phyloP scores from a whole-genome alignment of 2,329 filamentous ascomycete genomes.

The Akanthomyces lecanii region DNA sequence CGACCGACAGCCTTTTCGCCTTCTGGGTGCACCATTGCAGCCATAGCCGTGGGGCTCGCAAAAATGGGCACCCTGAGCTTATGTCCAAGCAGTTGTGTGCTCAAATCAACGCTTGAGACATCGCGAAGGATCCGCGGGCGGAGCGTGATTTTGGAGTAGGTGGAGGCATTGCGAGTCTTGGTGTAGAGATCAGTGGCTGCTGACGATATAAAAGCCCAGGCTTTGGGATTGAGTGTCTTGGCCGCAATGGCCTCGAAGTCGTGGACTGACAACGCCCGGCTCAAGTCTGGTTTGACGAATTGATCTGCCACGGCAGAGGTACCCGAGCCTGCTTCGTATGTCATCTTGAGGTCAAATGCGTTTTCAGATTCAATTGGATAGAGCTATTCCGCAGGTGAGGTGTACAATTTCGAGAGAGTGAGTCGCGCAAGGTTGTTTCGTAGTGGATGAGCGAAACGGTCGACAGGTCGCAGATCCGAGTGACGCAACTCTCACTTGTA shows the following conservation, averaged over 20 bases:
- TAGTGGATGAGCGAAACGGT: too few relatives aligned
- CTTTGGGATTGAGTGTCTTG: slow-evolving; percentile 53
- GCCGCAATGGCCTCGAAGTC: slow-evolving; percentile 59
- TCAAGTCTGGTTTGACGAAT: too few relatives aligned
- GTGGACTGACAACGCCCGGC: slow-evolving; percentile 26
- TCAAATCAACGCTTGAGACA: slow-evolving; percentile 48
- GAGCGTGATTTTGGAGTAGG: slow-evolving; percentile 54
- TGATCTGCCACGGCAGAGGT: too few relatives aligned
- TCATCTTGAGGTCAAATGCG: too few relatives aligned
- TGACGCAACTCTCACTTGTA: too few relatives aligned
- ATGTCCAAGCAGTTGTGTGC: slow-evolving; percentile 51
- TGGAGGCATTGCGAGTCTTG: slow-evolving; percentile 49
- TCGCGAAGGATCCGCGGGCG: slow-evolving; percentile 55
- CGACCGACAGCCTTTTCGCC: slow-evolving; percentile 58
- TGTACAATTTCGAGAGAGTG: too few relatives aligned
- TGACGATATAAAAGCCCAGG: slow-evolving; percentile 67
- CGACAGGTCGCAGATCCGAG: too few relatives aligned
- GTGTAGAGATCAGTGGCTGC: slow-evolving; percentile 60
- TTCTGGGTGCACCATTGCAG: slow-evolving; percentile 56
- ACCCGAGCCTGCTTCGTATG: too few relatives aligned
- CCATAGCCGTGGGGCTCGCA: slow-evolving; percentile 61
- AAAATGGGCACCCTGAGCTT: slow-evolving; percentile 55
- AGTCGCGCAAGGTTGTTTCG: too few relatives aligned
- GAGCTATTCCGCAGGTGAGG: too few relatives aligned
- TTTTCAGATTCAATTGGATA: too few relatives aligned